Evolutionary conservation across 257 asterid genomes (phyloP).

Genomic region (Thymus quinquecostatus): DNA sequence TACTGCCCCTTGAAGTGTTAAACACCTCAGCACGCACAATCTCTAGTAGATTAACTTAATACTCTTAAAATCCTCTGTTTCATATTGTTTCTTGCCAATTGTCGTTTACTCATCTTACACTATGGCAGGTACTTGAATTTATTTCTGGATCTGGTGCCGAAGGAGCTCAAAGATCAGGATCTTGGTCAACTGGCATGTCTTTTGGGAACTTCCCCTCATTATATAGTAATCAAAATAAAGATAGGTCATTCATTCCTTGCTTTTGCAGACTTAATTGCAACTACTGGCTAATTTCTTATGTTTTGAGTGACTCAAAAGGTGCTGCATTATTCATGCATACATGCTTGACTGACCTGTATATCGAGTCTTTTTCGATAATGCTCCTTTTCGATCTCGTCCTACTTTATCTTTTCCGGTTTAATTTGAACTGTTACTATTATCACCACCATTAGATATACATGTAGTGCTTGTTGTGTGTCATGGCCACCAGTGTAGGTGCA

Average conservation of each 20-base stretch:
- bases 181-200: slow-evolving; percentile 34
- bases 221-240: slow-evolving; percentile 18
- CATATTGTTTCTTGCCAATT: background rate
- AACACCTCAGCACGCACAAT: slow-evolving; percentile 31
- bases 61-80: background rate
- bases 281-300: background rate
- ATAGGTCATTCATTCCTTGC: slow-evolving; percentile 8
- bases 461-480: background rate
- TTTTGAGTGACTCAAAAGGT: slow-evolving; percentile 19
- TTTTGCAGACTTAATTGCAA: slow-evolving; percentile 15
- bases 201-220: slow-evolving; percentile 25
- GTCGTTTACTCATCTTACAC: slow-evolving; percentile 20
- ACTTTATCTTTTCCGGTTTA: background rate
- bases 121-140: slow-evolving; percentile 61
- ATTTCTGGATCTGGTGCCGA: slow-evolving; percentile 35
- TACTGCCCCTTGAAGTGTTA: slow-evolving; percentile 26
- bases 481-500: background rate
- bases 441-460: background rate
- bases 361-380: slow-evolving; percentile 23
- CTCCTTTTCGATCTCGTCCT: background rate
- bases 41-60: background rate
- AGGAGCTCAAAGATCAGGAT: slow-evolving; percentile 39
- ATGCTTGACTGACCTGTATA: slow-evolving; percentile 14
- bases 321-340: slow-evolving; percentile 1
- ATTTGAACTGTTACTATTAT: background rate